These are phyloP conservation scores for Colletotrichum trifolii DNA, from an alignment of 2,329 filamentous ascomycete genomes.

Conservation along the genomic window DNA sequence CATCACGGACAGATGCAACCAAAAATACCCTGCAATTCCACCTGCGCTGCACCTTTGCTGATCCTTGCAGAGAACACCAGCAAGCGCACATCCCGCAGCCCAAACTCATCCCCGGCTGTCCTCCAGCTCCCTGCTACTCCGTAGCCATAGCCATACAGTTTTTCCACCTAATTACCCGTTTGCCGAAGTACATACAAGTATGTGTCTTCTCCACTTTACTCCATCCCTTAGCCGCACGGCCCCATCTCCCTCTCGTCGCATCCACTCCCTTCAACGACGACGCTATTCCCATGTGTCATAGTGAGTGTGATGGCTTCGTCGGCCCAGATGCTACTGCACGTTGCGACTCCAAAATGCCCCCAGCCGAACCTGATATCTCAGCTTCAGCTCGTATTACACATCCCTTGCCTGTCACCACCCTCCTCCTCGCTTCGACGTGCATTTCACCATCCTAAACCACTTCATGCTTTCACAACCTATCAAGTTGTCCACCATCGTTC, in stretches of 20 bases:
- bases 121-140: constrained; percentile 23
- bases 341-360: not conserved
- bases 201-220: not conserved
- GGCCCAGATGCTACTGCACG: no score
- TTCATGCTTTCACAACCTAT: no score
- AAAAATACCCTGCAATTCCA: not conserved
- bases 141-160: not conserved
- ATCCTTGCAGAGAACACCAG: no score
- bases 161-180: not conserved
- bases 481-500: constrained; percentile 3
- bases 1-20: no score
- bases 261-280: not conserved
- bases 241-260: not conserved
- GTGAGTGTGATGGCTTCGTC: constrained; percentile 1
- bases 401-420: constrained; percentile 6
- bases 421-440: constrained; percentile 1
- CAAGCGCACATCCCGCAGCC: constrained; percentile 12
- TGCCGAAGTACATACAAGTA: not conserved
- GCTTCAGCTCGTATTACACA: not conserved
- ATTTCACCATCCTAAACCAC: no score
- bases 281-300: constrained; percentile 1
- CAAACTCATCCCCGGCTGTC: constrained; percentile 19
- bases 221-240: not conserved
- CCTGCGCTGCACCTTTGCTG: constrained; percentile 1
- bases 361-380: constrained; percentile 7